Evolutionary conservation across 1,284 basidiomycete species (phyloP).

Genomic region (Sporisorium iseilematis-ciliati): DNA sequence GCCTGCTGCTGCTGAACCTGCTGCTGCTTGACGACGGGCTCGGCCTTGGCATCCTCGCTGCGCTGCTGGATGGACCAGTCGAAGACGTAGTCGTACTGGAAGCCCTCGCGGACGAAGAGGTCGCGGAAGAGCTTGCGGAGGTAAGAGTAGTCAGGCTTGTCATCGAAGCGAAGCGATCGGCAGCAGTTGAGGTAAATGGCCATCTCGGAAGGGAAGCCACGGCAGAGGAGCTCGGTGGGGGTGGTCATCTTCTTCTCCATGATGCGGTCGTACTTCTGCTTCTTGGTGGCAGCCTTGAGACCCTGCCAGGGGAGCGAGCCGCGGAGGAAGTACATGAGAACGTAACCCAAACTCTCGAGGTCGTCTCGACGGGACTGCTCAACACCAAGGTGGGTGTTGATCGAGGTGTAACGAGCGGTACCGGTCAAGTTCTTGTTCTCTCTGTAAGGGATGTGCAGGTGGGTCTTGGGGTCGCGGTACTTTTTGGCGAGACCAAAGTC

Average conservation of each 20-base stretch:
- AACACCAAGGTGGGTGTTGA: constrained; percentile 98
- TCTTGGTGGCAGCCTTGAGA: constrained; percentile 70
- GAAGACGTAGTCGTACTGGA: constrained; percentile 70
- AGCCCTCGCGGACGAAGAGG: constrained; percentile 69
- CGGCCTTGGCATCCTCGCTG: constrained; percentile 59
- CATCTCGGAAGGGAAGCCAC: constrained; percentile 70
- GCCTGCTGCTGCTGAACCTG: constrained; percentile 48
- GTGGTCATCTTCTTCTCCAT: constrained; percentile 71
- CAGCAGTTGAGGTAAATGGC: constrained; percentile 71
- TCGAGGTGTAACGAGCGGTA: constrained; percentile 98
- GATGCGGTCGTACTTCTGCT: constrained; percentile 71
- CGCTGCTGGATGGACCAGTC: constrained; percentile 70
- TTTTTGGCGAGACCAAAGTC: constrained; percentile 99
- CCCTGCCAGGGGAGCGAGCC: constrained; percentile 70
- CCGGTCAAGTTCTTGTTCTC: constrained; percentile 99
- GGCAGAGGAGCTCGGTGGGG: constrained; percentile 70
- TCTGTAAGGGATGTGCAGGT: constrained; percentile 98
- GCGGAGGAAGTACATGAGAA: constrained; percentile 70
- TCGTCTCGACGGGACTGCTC: constrained; percentile 70
- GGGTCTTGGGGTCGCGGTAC: constrained; percentile 99
- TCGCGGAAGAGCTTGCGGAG: constrained; percentile 71
- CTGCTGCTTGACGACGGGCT: constrained; percentile 52
- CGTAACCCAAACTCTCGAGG: constrained; percentile 69
- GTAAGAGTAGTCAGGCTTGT: constrained; percentile 70
- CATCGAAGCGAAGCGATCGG: constrained; percentile 70